Conservation (phyloP, 2,329 filamentous ascomycete genomes). For the Colletotrichum navitas region DNA sequence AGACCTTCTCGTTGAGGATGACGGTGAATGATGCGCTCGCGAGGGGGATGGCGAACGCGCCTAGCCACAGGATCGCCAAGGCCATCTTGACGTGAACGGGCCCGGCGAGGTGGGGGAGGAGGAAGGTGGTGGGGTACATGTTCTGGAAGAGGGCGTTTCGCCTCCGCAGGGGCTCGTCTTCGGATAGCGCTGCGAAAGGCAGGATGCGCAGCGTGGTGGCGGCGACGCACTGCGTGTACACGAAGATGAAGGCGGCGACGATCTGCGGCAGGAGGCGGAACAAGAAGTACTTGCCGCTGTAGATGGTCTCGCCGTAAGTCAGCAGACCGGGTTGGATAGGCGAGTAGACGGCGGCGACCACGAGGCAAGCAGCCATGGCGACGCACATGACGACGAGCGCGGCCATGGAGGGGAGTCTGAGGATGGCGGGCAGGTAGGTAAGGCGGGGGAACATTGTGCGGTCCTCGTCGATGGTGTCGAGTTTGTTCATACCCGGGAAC, state of each 20-base stretch:
- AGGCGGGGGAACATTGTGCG: conserved; percentile 63
- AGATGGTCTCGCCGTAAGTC: conserved; percentile 74
- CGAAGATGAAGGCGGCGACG: conserved; percentile 75
- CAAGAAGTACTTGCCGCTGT: conserved; percentile 83
- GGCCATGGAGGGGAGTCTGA: conserved; percentile 75
- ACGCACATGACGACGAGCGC: conserved; percentile 72
- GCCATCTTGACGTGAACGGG: conserved; percentile 76
- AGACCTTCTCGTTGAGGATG: conserved; percentile 67
- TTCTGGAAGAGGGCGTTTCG: conserved; percentile 76
- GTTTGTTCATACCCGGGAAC: conserved; percentile 42
- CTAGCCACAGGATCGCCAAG: conserved; percentile 79
- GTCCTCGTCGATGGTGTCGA: conserved; percentile 53
- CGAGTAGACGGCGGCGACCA: conserved; percentile 80
- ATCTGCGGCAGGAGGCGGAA: conserved; percentile 89
- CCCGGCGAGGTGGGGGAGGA: conserved; percentile 70
- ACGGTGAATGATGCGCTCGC: conserved; percentile 82
- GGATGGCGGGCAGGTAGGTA: conserved; percentile 77
- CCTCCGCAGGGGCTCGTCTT: conserved; percentile 69
- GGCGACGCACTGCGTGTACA: conserved; percentile 84
- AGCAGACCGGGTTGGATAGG: conserved; percentile 72
- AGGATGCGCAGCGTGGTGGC: conserved; percentile 80
- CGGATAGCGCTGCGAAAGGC: conserved; percentile 84
- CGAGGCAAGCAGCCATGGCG: conserved; percentile 78
- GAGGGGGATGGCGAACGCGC: conserved; percentile 84
- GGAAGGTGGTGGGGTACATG: conserved; percentile 77